Evolutionary conservation across 2,329 filamentous ascomycete species (phyloP), one percentile per base, ranked within the genome.

Genomic region (Aspergillus sp.): DNA sequence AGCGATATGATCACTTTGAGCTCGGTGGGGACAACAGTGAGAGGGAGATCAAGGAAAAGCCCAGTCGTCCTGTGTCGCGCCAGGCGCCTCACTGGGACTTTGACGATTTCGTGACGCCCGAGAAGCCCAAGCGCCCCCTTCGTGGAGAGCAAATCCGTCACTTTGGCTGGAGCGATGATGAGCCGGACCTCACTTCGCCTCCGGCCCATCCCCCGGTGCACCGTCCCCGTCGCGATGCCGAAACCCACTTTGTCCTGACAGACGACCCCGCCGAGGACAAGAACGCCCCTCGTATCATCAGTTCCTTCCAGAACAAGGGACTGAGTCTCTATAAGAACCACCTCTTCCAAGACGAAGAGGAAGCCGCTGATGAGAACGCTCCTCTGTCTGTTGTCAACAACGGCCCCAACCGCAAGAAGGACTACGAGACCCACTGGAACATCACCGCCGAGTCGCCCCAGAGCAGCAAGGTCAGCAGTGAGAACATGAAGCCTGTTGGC

Each of bases 21-120:
- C 61, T 77, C 30, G 74, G 72, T 38, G 74, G 50, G 17, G 71
- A 75, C 48, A 70, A 74, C 54, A 66, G 62, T 38, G 63, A 64
- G 7, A 66, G 62, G 15, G 73, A 75, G 56, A 43, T 70, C 32
- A 72, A 76, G 61, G 49, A 63, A 9, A 61, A 59, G 57, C 62
- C 69, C 57, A 66, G 64, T 3, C 74, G 71, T 15, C 67, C 70
- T 17, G 71, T 72, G 48, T 66, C 67, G 71, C 81, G 82, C 57
- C 88, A 91, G 72, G 80, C 83, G 61, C 87, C 87, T 65, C 89
- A 91, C 63, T 97, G 94, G 92, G 87, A 87, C 52, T 98, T 98
- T 76, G 87, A 91, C 63, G 92, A 97, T 77, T 96, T 96, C 69
- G 80, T 81, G 15, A 97, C 93, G 0, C 94, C 94, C 0, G 85